A percentile compares a stretch with the other conserved stretches of the same genome.
These are phyloP conservation scores for Cutaneotrichosporon arboriforme DNA, from an alignment of 1,284 basidiomycete species.

Conservation along the genomic window DNA sequence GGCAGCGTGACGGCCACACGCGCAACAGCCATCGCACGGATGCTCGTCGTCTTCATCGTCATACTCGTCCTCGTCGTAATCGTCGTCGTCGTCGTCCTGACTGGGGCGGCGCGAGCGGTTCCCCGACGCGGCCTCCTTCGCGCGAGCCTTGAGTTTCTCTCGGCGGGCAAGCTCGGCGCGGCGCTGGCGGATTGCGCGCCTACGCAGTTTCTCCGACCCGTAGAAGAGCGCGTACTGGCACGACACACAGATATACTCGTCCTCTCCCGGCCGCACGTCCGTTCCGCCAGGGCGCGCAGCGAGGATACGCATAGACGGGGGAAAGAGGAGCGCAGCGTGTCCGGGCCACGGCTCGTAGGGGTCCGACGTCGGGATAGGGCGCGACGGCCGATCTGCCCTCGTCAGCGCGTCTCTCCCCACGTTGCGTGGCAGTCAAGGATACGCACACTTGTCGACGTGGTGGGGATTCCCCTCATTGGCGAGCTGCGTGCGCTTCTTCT, in stretches of 20 bases:
- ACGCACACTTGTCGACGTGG: constrained; percentile 66
- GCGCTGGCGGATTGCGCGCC: constrained; percentile 62
- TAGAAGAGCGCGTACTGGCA: constrained; percentile 84
- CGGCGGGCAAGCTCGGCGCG: constrained; percentile 71
- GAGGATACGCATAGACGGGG: constrained; percentile 35
- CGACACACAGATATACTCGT: constrained; percentile 83
- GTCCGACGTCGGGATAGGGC: constrained; percentile 24
- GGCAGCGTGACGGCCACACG: constrained; percentile 13
- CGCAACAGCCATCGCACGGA: constrained; percentile 6
- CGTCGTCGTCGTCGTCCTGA: constrained; percentile 5
- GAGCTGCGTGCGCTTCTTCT: constrained; percentile 78
- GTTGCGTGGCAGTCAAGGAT: not conserved
- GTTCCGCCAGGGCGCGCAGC: constrained; percentile 20
- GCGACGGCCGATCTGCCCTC: constrained; percentile 39
- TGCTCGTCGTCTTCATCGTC: constrained; percentile 11
- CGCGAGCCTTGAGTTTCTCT: constrained; percentile 68
- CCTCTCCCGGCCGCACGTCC: constrained; percentile 53
- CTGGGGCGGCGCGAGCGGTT: constrained; percentile 19
- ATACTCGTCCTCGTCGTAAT: constrained; percentile 12
- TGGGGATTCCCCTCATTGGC: constrained; percentile 86
- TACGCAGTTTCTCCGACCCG: constrained; percentile 59
- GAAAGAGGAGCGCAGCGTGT: constrained; percentile 40
- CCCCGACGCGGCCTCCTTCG: constrained; percentile 50
- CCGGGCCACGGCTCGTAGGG: constrained; percentile 36
- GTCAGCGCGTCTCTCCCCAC: too few relatives aligned